Base-by-base conservation (phyloP, 352 stramenopile genomes). In the Globisporangium solare region DNA sequence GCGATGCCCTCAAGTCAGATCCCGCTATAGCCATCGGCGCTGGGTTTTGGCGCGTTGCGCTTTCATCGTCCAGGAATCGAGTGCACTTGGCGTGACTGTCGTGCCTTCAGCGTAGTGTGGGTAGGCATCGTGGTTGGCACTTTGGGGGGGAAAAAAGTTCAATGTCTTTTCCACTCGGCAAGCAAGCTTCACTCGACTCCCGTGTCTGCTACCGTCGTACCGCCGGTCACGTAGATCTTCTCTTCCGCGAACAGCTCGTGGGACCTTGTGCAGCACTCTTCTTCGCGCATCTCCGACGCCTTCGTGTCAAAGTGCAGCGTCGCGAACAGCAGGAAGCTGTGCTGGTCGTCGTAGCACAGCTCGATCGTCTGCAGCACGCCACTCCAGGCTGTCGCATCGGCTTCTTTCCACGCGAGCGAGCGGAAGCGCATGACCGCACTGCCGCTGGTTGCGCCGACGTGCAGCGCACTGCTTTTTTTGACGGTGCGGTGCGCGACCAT, bases 331-430 rank as follows among this genome's bases (percentile, higher is more conserved):
- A 84, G 43, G 60, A 89, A 87, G 12, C 51, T 63, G 58, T 88
- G 76, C 56, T 74, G 79, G 47, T 83, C 78, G 58, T 91, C 62
- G 58, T 81, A 83, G 47, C 61, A 54, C 14, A 94, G 58, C 47
- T 96, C 86, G 22, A 98, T 79, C 15, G 75, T 66, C 2, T 94
- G 95, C 6, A 68, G 57, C 46, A 79, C 64, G 10, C 89, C 83
- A 27, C 88, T 89, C 94, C 93, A 98, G 31, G 96, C 65, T 35
- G 68, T 48, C 6, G 70, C 61, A 47, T 97, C 76, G 5, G 68
- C 77, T 66, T 99, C 96, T 48, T 92, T 51, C 83, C 96, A 99
- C 31, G 83, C 86, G 31, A 98, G 63, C 32, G 73, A 66, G 46
- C 95, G 80, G 43, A 98, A 89, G 17, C 95, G 84, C 52, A 78